phyloP scores from a whole-genome alignment of 306 rosid genomes.

The Rosa rugosa region DNA sequence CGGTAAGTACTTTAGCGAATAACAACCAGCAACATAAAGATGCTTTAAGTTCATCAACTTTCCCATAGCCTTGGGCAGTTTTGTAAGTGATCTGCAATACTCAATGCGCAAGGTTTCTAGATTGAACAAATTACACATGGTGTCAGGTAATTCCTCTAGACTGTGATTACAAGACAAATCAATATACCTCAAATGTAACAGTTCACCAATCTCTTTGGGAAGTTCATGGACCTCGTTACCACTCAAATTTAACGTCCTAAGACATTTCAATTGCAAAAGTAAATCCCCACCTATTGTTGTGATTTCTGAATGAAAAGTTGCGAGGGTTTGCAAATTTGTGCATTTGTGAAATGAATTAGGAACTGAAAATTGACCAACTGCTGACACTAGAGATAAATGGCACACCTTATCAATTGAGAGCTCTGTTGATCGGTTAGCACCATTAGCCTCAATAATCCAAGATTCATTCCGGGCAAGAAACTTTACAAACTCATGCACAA shows the following conservation, averaged over 20 bases:
- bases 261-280: neutral
- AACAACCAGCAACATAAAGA: neutral
- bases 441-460: neutral
- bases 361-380: neutral
- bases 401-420: neutral
- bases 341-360: neutral
- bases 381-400: neutral
- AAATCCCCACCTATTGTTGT: neutral
- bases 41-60: neutral
- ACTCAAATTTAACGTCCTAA: neutral
- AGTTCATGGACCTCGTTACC: neutral
- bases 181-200: neutral
- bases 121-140: neutral
- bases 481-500: neutral
- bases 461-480: neutral
- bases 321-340: neutral
- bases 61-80: neutral
- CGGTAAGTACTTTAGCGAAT: neutral
- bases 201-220: neutral
- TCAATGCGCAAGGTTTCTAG: neutral
- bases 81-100: neutral
- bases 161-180: neutral
- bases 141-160: neutral
- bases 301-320: neutral
- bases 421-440: neutral